Evolutionary conservation across 768 basidiomycete genomes (phyloP), one percentile per base, ranked within the genome.

Genomic region (Pulveroboletus ravenelii): DNA sequence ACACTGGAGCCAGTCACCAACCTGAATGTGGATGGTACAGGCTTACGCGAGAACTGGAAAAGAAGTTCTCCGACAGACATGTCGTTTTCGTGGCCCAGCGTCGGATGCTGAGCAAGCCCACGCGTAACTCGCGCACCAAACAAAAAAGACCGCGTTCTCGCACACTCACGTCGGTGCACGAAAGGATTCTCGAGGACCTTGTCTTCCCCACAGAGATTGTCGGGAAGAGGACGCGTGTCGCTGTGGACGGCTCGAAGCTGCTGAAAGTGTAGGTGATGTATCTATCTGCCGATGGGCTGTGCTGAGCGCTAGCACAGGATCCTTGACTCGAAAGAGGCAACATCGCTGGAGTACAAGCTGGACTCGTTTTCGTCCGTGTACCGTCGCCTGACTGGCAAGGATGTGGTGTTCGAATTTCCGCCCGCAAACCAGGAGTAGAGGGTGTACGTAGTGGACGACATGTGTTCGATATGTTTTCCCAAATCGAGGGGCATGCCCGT

Each of bases 41-140:
- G 72, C 87, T 98, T 68, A 97, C 95, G 54, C 87, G 95, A 48
- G 95, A 98, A 71, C 82, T 99, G 66, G 96, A 99, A 84, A 99
- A 99, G 84, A 99, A 99, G 76, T 97, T 99, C 78, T 92, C 96
- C 41, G 96, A 98, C 77, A 85, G 93, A 70, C 94, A 98, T 75
- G 93, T 99, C 70, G 91, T 99, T 52, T 98, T 99, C 72, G 84
- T 98, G 70, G 96, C 90, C 48, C 96, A 99, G 77, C 93, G 96
- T 72, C 86, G 95, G 67, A 93, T 97, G 85, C 79, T 98, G 71
- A 89, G 87, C 78, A 97, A 94, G 74, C 94, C 94, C 50, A 93
- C 93, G 60, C 92, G 93, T 58, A 89, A 81, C 66, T 91, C 93
- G 50, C 87, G 89, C 60, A 85, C 90, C 62, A 81, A 85, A 76